Conservation (phyloP, 1,284 basidiomycete genomes). For the Marasmius fiardii region DNA sequence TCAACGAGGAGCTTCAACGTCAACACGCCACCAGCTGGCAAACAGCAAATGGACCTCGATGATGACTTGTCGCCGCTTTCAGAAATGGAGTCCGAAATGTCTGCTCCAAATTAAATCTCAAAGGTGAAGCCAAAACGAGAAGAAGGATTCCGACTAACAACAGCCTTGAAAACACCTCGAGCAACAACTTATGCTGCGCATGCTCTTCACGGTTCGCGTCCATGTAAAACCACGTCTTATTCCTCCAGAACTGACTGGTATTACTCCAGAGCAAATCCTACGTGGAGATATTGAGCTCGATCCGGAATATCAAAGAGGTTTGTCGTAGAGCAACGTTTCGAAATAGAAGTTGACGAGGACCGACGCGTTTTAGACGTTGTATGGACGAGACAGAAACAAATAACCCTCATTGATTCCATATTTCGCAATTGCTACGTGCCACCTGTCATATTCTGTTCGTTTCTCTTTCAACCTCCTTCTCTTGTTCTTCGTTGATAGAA, state of each 20-base stretch:
- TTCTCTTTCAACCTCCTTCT: no score
- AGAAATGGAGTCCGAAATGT: no score
- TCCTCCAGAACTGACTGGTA: no score
- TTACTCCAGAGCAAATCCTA: background rate
- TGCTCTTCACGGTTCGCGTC: background rate
- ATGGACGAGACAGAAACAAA: background rate
- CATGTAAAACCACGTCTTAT: background rate
- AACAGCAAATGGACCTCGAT: no score
- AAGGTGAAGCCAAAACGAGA: background rate
- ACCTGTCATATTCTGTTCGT: background rate
- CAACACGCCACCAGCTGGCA: no score
- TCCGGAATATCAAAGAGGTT: constrained; percentile 1
- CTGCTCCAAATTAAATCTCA: background rate
- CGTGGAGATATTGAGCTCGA: background rate
- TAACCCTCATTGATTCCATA: background rate
- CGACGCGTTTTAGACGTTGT: background rate
- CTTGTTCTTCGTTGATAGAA: background rate
- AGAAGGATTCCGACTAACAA: background rate
- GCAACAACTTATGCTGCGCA: background rate
- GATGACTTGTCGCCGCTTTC: no score
- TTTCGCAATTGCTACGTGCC: background rate
- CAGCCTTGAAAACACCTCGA: background rate
- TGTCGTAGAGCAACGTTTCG: background rate
- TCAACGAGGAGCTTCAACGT: no score
- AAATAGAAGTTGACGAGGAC: background rate